phyloP scores from a whole-genome alignment of 495 filamentous ascomycete genomes.

The Parathielavia appendiculata region DNA sequence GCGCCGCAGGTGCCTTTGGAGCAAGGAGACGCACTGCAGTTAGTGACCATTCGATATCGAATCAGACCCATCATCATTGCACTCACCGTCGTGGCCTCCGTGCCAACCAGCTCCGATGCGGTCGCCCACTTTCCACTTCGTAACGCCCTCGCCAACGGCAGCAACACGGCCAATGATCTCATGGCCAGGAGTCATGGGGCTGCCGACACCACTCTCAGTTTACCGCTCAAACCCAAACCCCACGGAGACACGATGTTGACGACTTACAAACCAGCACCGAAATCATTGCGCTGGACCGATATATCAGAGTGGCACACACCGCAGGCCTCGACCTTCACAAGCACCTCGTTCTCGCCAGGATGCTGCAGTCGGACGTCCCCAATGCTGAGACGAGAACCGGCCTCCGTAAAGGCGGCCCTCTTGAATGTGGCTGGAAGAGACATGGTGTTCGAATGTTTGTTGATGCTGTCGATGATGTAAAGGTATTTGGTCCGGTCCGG shows the following conservation, averaged over 20 bases:
- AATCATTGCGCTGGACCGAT: conserved; percentile 66
- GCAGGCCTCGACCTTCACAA: conserved; percentile 58
- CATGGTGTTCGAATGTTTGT: conserved; percentile 8
- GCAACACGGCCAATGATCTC: conserved; percentile 48
- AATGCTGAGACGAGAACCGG: conserved; percentile 34
- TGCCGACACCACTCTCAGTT: not conserved
- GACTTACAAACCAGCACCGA: conserved; percentile 61
- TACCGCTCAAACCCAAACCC: not conserved
- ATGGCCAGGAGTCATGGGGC: conserved; percentile 46
- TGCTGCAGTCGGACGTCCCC: conserved; percentile 42
- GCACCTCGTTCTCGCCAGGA: conserved; percentile 67
- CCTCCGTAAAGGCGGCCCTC: conserved; percentile 42
- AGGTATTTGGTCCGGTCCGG: too few relatives aligned
- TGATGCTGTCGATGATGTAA: not conserved
- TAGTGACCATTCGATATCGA: not conserved
- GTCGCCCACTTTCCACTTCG: conserved; percentile 40
- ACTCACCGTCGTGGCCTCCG: conserved; percentile 31
- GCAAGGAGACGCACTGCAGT: conserved; percentile 26
- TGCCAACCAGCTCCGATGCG: conserved; percentile 41
- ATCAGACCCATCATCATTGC: not conserved
- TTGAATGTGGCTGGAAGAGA: conserved; percentile 51
- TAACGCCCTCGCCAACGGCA: conserved; percentile 57
- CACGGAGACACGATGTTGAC: conserved; percentile 22
- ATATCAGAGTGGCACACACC: conserved; percentile 77
- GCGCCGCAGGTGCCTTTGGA: conserved; percentile 38